Percentiles rank a stretch among this genome's conserved stretches.
phyloP scores from a whole-genome alignment of 768 basidiomycete species.

The Phlegmacium glaucopus region DNA sequence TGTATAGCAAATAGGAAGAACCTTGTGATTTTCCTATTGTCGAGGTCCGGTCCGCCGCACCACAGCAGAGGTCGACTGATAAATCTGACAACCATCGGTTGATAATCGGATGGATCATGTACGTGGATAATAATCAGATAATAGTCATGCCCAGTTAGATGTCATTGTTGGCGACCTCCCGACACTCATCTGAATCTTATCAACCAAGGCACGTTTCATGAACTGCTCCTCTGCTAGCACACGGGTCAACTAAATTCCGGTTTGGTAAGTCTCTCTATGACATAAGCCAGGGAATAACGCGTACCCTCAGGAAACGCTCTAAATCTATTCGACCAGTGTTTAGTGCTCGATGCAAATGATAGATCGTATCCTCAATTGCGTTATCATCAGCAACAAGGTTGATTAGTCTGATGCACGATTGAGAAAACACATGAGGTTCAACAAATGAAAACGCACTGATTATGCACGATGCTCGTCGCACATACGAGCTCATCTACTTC shows the following conservation, averaged over 20 bases:
- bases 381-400: slow-evolving; percentile 99
- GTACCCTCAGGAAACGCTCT: slow-evolving; percentile 88
- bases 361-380: slow-evolving; percentile 97
- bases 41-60: background rate
- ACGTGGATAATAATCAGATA: slow-evolving; percentile 1
- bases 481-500: slow-evolving; percentile 97
- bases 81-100: slow-evolving; percentile 1
- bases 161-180: slow-evolving; percentile 36
- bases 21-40: no score
- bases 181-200: slow-evolving; percentile 79
- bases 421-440: slow-evolving; percentile 5
- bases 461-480: slow-evolving; percentile 92
- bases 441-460: slow-evolving; percentile 64
- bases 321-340: slow-evolving; percentile 91
- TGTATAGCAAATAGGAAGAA: background rate
- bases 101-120: background rate
- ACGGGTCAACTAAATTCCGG: slow-evolving; percentile 61
- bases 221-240: slow-evolving; percentile 94
- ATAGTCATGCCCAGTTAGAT: slow-evolving; percentile 36
- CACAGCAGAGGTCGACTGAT: background rate
- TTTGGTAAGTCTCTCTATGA: slow-evolving; percentile 1
- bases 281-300: slow-evolving; percentile 22
- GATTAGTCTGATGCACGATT: slow-evolving; percentile 58
- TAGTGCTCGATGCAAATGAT: slow-evolving; percentile 91
- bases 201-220: slow-evolving; percentile 91